phyloP scores from a whole-genome alignment of 2,329 filamentous ascomycete species.

The Lasiodiplodia theobromae region DNA sequence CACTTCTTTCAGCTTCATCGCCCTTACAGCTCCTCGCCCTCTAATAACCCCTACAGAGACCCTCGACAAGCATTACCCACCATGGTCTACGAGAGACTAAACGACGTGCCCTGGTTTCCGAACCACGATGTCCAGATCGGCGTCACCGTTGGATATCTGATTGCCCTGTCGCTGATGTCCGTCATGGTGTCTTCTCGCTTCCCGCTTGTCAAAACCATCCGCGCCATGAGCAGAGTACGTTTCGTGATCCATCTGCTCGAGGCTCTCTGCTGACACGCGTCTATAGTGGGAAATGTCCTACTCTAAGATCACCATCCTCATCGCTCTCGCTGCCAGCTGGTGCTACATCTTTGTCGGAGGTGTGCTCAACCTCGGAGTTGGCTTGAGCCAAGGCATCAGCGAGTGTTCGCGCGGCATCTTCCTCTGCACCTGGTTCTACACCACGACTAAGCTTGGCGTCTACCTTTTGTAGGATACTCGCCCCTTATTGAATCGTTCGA shows the following conservation, averaged over 20 bases:
- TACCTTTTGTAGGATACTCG: neutral
- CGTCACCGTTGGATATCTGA: neutral
- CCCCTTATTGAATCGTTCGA: neutral
- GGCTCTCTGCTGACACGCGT: neutral
- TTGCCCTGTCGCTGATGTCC: neutral
- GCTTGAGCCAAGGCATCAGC: neutral
- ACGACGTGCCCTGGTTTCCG: conserved; percentile 7
- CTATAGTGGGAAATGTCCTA: conserved; percentile 1
- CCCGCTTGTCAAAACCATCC: conserved; percentile 4
- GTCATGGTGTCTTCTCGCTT: conserved; percentile 3
- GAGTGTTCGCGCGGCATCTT: conserved; percentile 7
- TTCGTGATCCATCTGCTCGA: neutral
- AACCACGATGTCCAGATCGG: neutral
- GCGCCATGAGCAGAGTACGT: neutral
- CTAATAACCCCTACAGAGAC: too few species aligned
- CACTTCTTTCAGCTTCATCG: too few species aligned
- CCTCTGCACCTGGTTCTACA: conserved; percentile 21
- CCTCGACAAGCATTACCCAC: too few species aligned
- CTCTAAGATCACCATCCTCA: conserved; percentile 6
- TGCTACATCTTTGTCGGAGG: conserved; percentile 19
- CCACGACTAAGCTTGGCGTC: neutral
- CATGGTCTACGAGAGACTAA: too few species aligned
- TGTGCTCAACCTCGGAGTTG: conserved; percentile 5
- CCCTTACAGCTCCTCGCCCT: too few species aligned
- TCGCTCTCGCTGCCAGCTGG: conserved; percentile 11